Conservation (phyloP, 257 asterid species). For the Primulina huaijiensis region DNA sequence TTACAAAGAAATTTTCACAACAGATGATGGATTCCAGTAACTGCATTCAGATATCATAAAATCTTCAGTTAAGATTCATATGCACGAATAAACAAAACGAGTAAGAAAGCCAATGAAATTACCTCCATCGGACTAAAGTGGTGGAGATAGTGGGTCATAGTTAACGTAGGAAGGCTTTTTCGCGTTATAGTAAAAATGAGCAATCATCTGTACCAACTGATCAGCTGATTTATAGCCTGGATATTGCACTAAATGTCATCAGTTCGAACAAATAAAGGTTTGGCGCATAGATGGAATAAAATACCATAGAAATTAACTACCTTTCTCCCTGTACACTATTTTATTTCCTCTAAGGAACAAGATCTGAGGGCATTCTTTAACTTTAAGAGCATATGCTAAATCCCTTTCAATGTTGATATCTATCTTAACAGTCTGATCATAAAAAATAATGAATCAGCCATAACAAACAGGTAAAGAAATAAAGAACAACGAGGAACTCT, state of each 20-base stretch:
- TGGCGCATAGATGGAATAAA: background rate
- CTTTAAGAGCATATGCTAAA: slow-evolving; percentile 91
- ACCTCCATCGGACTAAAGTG: slow-evolving; percentile 31
- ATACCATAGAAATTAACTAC: slow-evolving; percentile 30
- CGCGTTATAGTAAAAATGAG: slow-evolving; percentile 80
- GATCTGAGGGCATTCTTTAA: slow-evolving; percentile 79
- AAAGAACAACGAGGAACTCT: slow-evolving; percentile 4
- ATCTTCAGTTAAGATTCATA: background rate
- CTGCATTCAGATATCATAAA: background rate
- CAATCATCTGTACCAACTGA: slow-evolving; percentile 89
- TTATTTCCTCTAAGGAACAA: slow-evolving; percentile 81
- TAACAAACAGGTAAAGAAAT: background rate
- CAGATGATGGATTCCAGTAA: background rate
- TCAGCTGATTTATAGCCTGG: slow-evolving; percentile 69
- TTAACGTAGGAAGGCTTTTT: slow-evolving; percentile 65
- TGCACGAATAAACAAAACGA: background rate
- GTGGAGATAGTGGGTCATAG: slow-evolving; percentile 35
- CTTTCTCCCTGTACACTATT: slow-evolving; percentile 77
- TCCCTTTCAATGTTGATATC: slow-evolving; percentile 89
- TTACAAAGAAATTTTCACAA: background rate
- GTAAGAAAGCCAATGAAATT: background rate
- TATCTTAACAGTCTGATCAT: slow-evolving; percentile 74
- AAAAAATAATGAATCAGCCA: background rate
- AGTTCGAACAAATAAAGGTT: background rate
- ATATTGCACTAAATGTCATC: slow-evolving; percentile 21